phyloP scores from a whole-genome alignment of 1,284 basidiomycete genomes.

The Puccinia horiana region DNA sequence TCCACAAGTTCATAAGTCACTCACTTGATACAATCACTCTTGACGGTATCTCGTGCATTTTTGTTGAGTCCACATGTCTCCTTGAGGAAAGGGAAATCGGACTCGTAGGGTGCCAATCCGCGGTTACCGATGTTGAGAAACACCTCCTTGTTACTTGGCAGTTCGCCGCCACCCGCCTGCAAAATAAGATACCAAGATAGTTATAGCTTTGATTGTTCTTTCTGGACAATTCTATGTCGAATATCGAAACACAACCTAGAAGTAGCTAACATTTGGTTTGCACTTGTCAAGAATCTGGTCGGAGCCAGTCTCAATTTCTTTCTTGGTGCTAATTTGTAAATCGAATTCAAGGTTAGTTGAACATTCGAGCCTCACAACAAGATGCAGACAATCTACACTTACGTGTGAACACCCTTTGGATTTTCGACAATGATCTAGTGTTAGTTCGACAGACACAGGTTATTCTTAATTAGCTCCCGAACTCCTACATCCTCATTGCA shows the following conservation, averaged over 20 bases:
- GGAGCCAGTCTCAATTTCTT: not conserved
- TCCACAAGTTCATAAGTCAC: not conserved
- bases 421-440: not conserved
- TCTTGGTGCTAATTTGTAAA: not conserved
- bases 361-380: not conserved
- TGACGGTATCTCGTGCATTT: not conserved
- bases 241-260: too few relatives aligned
- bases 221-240: too few relatives aligned
- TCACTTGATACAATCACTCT: slow-evolving; percentile 1
- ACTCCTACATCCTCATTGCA: not conserved
- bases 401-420: not conserved
- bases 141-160: not conserved
- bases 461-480: too few relatives aligned
- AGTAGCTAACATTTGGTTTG: not conserved
- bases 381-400: not conserved
- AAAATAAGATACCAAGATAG: not conserved
- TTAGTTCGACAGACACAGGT: not conserved
- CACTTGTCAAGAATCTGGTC: slow-evolving; percentile 4
- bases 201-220: not conserved
- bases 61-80: slow-evolving; percentile 11
- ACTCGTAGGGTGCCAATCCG: not conserved
- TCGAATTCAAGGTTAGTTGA: not conserved
- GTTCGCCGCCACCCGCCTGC: not conserved
- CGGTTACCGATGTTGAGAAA: slow-evolving; percentile 14
- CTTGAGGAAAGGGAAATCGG: slow-evolving; percentile 19